A percentile compares a stretch with the other conserved stretches of the same genome.
Conservation (phyloP, 805 yeast genomes). For the Candida lessepsii region DNA sequence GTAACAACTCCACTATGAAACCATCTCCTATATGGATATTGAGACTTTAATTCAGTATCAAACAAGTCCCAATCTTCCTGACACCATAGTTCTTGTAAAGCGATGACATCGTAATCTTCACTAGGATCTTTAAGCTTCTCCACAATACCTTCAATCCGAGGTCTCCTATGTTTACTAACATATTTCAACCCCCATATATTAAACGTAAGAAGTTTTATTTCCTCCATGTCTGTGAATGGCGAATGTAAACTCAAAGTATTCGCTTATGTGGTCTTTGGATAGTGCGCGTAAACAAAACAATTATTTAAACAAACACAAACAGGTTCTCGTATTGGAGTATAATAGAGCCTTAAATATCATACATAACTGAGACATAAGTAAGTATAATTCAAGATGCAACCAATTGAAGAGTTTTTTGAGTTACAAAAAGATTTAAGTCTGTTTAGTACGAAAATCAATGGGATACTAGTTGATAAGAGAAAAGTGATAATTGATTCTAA, state of each 20-base stretch:
- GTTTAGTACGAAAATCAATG: conserved; percentile 14
- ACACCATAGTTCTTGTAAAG: conserved; percentile 95
- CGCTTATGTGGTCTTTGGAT: too few relatives aligned
- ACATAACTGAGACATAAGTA: too few relatives aligned
- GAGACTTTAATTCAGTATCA: conserved; percentile 38
- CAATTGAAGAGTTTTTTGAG: conserved; percentile 14
- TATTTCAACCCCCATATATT: conserved; percentile 89
- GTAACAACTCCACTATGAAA: conserved; percentile 82
- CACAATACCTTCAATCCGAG: conserved; percentile 74
- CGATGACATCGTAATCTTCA: conserved; percentile 74
- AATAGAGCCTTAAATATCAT: too few relatives aligned
- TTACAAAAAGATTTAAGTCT: conserved; percentile 13
- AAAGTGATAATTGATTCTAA: conserved; percentile 29
- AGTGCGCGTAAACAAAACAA: conserved; percentile 1
- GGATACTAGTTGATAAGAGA: conserved; percentile 22
- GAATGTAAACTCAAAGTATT: too few relatives aligned
- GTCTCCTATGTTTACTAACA: conserved; percentile 68
- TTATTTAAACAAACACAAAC: neutral
- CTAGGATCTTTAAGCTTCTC: conserved; percentile 42
- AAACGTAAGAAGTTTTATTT: conserved; percentile 58
- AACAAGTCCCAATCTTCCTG: conserved; percentile 77
- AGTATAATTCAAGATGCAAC: conserved; percentile 1
- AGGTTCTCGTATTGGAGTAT: too few relatives aligned
- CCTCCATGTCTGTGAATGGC: too few relatives aligned
- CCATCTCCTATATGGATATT: conserved; percentile 63